Evolutionary conservation across 176 grass and related monocot species (phyloP).

Genomic region (Avena eriantha): DNA sequence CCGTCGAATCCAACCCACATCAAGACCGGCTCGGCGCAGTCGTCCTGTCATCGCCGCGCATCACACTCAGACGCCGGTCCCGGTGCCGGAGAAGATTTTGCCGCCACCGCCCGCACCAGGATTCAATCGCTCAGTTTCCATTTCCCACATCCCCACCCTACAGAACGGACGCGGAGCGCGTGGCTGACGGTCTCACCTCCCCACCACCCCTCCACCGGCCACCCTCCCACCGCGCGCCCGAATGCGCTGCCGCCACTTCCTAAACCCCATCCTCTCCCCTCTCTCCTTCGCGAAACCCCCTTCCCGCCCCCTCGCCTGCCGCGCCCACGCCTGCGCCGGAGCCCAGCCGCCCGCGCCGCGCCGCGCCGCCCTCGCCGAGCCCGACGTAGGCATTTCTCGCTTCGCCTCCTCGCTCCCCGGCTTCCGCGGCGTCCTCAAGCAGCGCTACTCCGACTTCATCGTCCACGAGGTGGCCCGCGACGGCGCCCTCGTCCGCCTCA

Average conservation of each 20-base stretch:
- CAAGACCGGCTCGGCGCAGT: no score
- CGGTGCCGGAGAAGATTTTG: conserved; percentile 5
- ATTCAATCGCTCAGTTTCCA: neutral
- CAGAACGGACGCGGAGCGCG: neutral
- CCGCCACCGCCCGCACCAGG: neutral
- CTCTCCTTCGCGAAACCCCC: conserved; percentile 31
- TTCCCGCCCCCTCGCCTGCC: conserved; percentile 1
- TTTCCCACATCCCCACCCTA: neutral
- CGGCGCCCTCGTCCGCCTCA: conserved; percentile 78
- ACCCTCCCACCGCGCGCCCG: neutral
- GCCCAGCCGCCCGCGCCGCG: neutral
- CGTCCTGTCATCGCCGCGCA: no score
- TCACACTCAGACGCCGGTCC: neutral
- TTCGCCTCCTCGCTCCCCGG: conserved; percentile 80
- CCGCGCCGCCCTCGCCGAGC: conserved; percentile 54
- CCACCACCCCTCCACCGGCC: neutral
- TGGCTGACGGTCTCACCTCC: neutral
- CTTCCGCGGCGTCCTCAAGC: conserved; percentile 82
- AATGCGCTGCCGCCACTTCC: conserved; percentile 49
- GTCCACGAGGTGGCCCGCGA: conserved; percentile 84
- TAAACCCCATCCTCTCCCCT: conserved; percentile 26
- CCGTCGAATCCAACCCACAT: no score
- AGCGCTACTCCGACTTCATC: conserved; percentile 90
- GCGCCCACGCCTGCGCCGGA: neutral
- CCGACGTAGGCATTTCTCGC: conserved; percentile 83